Base-by-base conservation (phyloP, 2,329 filamentous ascomycete species). In the Colletotrichum sp. region DNA sequence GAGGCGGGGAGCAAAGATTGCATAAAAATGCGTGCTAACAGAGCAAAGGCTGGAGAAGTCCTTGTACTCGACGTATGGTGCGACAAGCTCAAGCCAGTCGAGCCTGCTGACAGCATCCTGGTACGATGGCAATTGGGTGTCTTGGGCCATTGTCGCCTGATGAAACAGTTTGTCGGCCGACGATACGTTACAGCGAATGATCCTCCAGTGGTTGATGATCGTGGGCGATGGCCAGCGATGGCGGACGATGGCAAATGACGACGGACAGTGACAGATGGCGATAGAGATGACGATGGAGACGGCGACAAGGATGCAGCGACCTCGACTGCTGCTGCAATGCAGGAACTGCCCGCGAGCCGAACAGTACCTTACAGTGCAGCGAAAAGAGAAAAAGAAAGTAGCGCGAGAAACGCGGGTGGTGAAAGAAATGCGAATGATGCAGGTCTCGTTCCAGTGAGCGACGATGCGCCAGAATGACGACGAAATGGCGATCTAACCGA, bases 61-160 rank as follows among this genome's bases (percentile, higher is more conserved):
- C 7, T 78, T 72, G 56, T 84, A 77, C 3, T 81, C 78, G 62
- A 90, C 77, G 77, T 87, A 88, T 2, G 87, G 85, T 8, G 85
- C 87, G 14, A 86, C 86, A 5, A 91, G 76, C 34, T 81, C 81
- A 18, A 91, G 83, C 88, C 89, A 91, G 83, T 91, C 86, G 68
- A 80, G 79, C 12, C 80, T 82, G 9, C 83, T 79, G 4, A 84
- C 86, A 68, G 90, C 90, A 74, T 91, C 86, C 66, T 85, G 82
- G 80, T 92, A 92, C 0, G 90, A 89, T 2, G 90, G 90, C n/a
- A 88, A 85, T 13, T 79, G 75, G 10, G 58, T 21, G 59, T 71
- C 67, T 71, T 65, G 34, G 14, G 21, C 43, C 38, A 48, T 32
- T 48, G 43, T 26, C 38, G 34, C 21, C 24, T 10, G 55, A 67